Base-by-base conservation (phyloP, 2,329 filamentous ascomycete genomes). In the Cyphellophora attinorum region DNA sequence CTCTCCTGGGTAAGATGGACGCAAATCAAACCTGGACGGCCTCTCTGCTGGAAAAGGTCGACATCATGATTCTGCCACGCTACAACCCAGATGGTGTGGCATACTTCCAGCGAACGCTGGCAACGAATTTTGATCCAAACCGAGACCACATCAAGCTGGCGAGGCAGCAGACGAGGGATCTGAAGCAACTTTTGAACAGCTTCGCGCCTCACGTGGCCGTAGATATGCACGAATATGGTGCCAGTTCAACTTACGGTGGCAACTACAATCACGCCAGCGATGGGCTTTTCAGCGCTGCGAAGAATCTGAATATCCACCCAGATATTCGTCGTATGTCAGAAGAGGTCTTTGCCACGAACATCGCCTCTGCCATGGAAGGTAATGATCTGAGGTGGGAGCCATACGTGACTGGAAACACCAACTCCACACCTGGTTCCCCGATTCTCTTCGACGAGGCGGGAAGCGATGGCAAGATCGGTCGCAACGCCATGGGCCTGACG, bases 401-500 rank as follows among this genome's bases (percentile, higher is more conserved):
- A 5, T 40, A 37, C 27, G 29, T 33, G 15, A 36, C 34, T 11
- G 38, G 38, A 8, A 27, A 11, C 25, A 40, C 29, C 17, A 29
- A 38, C 19, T 21, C 23, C 4, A 28, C 34, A 16, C 23, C 16
- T 4, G 34, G 27, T 6, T 16, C 17, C 11, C 11, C 17, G 14
- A 30, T 40, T 8, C 15, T 11, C 6, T 37, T 37, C 18, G 19
- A 5, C 17, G 38, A 40, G 31, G 38, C 38, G 5, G 34, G 34
- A 14, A 33, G 34, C 19, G 38, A 40, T 29, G 38, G n/a, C 8
- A 37, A 37, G 23, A 37, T 37, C 11, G 27, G 29, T n/a, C 23
- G 34, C 4, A 40, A 40, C 21, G 38, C 38, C 3, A 38, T 37
- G 38, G 34, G 38, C 5, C 19, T 40, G 25, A 37, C 38, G 11